A percentile compares a stretch with the other conserved stretches of the same genome.
Conservation (phyloP, 768 basidiomycete species). For the Kwoniella shandongensis region DNA sequence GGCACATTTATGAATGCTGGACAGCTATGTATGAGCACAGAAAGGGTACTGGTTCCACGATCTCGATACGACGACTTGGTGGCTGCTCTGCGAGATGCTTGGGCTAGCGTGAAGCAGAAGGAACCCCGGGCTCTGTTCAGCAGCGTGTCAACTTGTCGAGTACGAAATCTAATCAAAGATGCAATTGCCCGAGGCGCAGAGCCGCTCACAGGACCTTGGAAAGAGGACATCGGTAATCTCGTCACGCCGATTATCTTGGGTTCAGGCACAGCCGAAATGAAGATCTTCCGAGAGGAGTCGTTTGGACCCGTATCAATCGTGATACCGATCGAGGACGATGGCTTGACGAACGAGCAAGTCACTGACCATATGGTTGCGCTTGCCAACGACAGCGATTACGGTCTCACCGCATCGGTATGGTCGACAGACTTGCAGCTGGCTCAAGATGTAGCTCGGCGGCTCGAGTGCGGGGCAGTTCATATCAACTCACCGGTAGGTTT, state of each 20-base stretch:
- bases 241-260: neutral
- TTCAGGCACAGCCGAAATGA: conserved; percentile 3
- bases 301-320: conserved; percentile 63
- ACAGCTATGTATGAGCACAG: no score
- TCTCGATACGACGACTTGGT: no score
- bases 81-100: no score
- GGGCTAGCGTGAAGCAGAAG: no score
- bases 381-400: conserved; percentile 62
- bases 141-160: neutral
- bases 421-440: conserved; percentile 57
- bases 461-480: conserved; percentile 59
- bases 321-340: conserved; percentile 28
- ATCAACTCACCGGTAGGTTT: conserved; percentile 56
- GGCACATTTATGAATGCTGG: no score
- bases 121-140: neutral
- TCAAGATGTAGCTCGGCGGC: conserved; percentile 57
- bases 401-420: conserved; percentile 61
- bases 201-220: neutral
- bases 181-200: neutral
- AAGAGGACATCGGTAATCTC: neutral
- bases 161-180: neutral
- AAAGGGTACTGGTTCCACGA: no score
- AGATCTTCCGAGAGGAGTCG: conserved; percentile 55
- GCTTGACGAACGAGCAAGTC: conserved; percentile 13
- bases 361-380: conserved; percentile 61